These are phyloP conservation scores for Penicillium paradoxum DNA, from an alignment of 495 filamentous ascomycete species.

Conservation along the genomic window DNA sequence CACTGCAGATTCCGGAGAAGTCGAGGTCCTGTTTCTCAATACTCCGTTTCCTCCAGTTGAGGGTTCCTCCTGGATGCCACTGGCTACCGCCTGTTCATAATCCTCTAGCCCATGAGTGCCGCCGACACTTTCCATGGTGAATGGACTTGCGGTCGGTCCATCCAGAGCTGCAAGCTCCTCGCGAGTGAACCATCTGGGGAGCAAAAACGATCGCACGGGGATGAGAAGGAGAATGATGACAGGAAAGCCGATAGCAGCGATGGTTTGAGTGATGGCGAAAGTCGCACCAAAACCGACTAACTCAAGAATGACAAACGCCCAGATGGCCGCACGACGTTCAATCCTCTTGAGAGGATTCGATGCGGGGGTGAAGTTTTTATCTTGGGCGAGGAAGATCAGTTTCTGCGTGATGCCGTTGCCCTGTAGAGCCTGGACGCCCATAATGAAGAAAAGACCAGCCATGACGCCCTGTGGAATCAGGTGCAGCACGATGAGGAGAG, in stretches of 20 bases:
- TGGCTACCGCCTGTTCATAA: conserved; percentile 13
- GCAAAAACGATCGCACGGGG: conserved; percentile 66
- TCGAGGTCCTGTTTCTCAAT: conserved; percentile 12
- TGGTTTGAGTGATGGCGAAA: conserved; percentile 94
- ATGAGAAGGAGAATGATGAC: conserved; percentile 78
- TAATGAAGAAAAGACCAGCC: conserved; percentile 90
- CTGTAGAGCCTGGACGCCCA: conserved; percentile 79
- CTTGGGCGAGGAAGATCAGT: conserved; percentile 67
- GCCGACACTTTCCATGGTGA: conserved; percentile 81
- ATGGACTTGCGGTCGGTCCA: conserved; percentile 73
- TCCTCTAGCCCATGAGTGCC: conserved; percentile 55
- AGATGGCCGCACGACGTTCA: conserved; percentile 58
- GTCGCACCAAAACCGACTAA: conserved; percentile 76
- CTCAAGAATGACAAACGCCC: conserved; percentile 73
- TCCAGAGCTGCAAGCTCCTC: conserved; percentile 72
- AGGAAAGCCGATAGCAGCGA: conserved; percentile 91
- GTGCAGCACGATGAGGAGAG: conserved; percentile 74
- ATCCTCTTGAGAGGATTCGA: conserved; percentile 63
- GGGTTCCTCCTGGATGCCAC: conserved; percentile 1
- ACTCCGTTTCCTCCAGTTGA: conserved; percentile 12
- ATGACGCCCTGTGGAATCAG: conserved; percentile 85
- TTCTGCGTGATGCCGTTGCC: conserved; percentile 82
- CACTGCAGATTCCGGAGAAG: conserved; percentile 23
- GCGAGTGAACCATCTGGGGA: conserved; percentile 63
- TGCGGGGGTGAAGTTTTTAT: conserved; percentile 57